phyloP scores from a whole-genome alignment of 768 basidiomycete genomes.

The Obba rivulosa region DNA sequence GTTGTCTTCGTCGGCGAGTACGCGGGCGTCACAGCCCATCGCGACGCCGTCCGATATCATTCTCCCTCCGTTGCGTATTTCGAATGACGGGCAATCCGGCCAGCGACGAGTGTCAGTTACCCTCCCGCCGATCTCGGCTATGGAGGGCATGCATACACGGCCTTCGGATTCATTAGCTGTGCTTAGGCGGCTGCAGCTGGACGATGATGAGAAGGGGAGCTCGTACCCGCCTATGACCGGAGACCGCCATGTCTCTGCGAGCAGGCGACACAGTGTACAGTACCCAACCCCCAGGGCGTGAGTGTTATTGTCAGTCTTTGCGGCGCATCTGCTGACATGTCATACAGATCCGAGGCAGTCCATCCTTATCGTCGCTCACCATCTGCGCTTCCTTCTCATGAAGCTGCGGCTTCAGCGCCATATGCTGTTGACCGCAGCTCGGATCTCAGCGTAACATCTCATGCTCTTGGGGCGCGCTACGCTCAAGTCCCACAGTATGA shows the following conservation, averaged over 20 bases:
- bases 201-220: constrained; percentile 33
- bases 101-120: constrained; percentile 5
- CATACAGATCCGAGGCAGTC: no score
- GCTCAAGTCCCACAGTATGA: no score
- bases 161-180: constrained; percentile 60
- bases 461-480: no score
- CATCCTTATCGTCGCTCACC: no score
- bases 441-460: no score
- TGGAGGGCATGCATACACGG: constrained; percentile 54
- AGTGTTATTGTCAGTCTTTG: neutral
- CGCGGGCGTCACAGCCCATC: constrained; percentile 17
- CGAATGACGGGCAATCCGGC: no score
- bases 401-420: no score
- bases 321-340: neutral
- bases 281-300: constrained; percentile 5
- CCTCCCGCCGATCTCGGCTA: constrained; percentile 33
- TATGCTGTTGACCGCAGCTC: no score
- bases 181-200: constrained; percentile 53
- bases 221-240: constrained; percentile 1
- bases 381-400: no score
- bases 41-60: no score
- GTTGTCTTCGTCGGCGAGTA: constrained; percentile 30
- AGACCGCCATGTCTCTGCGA: constrained; percentile 1
- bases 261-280: constrained; percentile 10
- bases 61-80: no score